These are phyloP conservation scores for Aspergillus uvarum DNA, from an alignment of 2,329 filamentous ascomycete species.

Conservation along the genomic window DNA sequence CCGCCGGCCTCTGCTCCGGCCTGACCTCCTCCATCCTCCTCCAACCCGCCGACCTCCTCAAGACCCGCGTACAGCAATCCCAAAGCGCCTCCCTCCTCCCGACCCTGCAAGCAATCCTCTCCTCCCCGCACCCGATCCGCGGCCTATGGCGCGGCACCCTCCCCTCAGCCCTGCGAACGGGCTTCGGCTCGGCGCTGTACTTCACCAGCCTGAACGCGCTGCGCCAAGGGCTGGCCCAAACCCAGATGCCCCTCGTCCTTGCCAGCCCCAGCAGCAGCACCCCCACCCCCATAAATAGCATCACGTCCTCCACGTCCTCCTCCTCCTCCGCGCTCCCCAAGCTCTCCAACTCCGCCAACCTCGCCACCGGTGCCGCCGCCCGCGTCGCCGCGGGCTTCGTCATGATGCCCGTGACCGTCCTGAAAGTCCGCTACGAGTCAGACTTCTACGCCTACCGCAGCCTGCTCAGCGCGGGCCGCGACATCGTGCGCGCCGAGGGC, in stretches of 20 bases:
- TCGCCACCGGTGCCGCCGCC: slow-evolving; percentile 79
- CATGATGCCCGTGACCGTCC: slow-evolving; percentile 92
- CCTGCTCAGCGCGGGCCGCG: slow-evolving; percentile 67
- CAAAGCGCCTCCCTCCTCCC: slow-evolving; percentile 65
- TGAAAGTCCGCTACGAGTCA: slow-evolving; percentile 95
- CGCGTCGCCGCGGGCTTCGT: slow-evolving; percentile 83
- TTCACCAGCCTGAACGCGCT: slow-evolving; percentile 85
- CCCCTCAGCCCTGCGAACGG: slow-evolving; percentile 89
- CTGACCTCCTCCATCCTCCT: slow-evolving; percentile 84
- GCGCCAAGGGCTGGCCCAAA: slow-evolving; percentile 62
- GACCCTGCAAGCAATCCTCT: slow-evolving; percentile 69
- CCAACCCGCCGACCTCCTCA: slow-evolving; percentile 92
- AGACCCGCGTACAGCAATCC: slow-evolving; percentile 92
- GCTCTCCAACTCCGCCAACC: slow-evolving; percentile 79
- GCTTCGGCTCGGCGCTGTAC: slow-evolving; percentile 89
- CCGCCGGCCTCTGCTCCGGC: slow-evolving; percentile 83
- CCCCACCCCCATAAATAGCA: slow-evolving; percentile 16
- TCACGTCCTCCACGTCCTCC: slow-evolving; percentile 10
- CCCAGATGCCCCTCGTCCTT: slow-evolving; percentile 43
- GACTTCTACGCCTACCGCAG: slow-evolving; percentile 81
- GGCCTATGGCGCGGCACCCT: slow-evolving; percentile 90
- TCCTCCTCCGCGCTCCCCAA: slow-evolving; percentile 79
- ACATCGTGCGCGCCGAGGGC: slow-evolving; percentile 73
- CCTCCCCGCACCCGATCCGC: slow-evolving; percentile 64
- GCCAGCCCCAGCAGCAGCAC: slow-evolving; percentile 19